Percentiles rank a stretch among this genome's conserved stretches.
phyloP scores from a whole-genome alignment of 1,284 basidiomycete species.

The Sporisorium iseilematis-ciliati region DNA sequence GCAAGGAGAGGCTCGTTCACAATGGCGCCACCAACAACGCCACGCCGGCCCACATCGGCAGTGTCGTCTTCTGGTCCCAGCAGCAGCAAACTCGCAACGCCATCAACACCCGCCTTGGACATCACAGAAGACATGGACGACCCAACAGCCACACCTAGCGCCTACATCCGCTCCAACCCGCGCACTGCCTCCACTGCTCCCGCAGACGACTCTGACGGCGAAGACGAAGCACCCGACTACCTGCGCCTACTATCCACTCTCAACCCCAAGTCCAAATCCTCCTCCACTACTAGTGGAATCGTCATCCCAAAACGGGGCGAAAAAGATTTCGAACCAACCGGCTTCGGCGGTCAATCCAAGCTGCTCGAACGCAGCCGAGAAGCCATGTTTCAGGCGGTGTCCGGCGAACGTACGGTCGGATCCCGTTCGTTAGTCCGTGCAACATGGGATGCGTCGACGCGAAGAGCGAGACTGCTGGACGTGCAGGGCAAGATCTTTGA shows the following conservation, averaged over 20 bases:
- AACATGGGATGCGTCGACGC: conserved; percentile 53
- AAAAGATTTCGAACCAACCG: conserved; percentile 81
- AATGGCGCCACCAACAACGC: conserved; percentile 16
- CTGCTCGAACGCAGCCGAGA: conserved; percentile 83
- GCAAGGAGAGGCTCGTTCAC: neutral
- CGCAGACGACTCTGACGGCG: conserved; percentile 35
- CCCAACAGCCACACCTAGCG: conserved; percentile 27
- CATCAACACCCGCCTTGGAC: conserved; percentile 11
- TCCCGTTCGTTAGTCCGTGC: conserved; percentile 57
- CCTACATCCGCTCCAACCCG: conserved; percentile 11
- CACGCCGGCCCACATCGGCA: conserved; percentile 4
- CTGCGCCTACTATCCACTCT: conserved; percentile 41
- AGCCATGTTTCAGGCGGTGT: conserved; percentile 86
- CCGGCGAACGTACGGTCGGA: conserved; percentile 74
- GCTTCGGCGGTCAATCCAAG: conserved; percentile 76
- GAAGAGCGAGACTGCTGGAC: conserved; percentile 57
- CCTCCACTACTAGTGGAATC: neutral
- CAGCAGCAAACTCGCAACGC: conserved; percentile 6
- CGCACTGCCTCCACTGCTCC: neutral
- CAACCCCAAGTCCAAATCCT: conserved; percentile 27
- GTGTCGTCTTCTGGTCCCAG: conserved; percentile 2
- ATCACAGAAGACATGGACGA: conserved; percentile 31
- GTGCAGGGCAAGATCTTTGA: conserved; percentile 61
- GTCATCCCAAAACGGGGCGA: conserved; percentile 66
- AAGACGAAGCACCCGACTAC: conserved; percentile 53